phyloP scores from a whole-genome alignment of 805 yeast genomes.

The Blastobotrys muscicola region DNA sequence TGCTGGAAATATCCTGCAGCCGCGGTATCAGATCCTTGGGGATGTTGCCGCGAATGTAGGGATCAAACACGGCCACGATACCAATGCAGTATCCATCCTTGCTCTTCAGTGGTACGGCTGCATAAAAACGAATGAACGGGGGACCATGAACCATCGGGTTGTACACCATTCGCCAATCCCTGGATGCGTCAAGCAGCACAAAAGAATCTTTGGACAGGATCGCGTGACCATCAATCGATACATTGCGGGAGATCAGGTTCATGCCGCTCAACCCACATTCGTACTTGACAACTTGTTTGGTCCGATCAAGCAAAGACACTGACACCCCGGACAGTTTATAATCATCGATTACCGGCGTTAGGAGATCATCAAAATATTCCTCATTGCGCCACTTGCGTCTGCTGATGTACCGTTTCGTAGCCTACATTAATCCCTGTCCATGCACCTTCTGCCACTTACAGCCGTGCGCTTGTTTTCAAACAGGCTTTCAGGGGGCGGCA shows the following conservation, averaged over 20 bases:
- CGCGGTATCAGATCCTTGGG: conserved; percentile 9
- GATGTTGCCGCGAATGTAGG: conserved; percentile 15
- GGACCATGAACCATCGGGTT: conserved; percentile 57
- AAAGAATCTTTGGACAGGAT: conserved; percentile 49
- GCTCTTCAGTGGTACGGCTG: conserved; percentile 48
- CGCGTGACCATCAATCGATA: conserved; percentile 63
- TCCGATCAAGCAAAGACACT: conserved; percentile 46
- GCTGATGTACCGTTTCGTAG: conserved; percentile 10
- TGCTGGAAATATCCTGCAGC: conserved; percentile 9
- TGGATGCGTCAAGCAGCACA: conserved; percentile 46
- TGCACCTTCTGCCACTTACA: conserved; percentile 27
- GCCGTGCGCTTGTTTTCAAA: conserved; percentile 36
- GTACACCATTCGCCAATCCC: conserved; percentile 58
- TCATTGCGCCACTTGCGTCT: conserved; percentile 21
- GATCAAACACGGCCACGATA: conserved; percentile 48
- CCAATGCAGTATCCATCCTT: conserved; percentile 42
- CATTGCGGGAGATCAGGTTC: conserved; percentile 42
- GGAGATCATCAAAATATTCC: conserved; percentile 33
- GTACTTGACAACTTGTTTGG: conserved; percentile 40
- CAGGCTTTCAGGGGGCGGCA: conserved; percentile 52
- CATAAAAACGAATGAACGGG: conserved; percentile 53
- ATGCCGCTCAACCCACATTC: conserved; percentile 37
- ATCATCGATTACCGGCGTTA: conserved; percentile 28
- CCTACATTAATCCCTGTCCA: neutral
- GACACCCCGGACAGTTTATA: conserved; percentile 45